Evolutionary conservation across 2,329 filamentous ascomycete genomes (phyloP).

Genomic region (Alternaria solani): DNA sequence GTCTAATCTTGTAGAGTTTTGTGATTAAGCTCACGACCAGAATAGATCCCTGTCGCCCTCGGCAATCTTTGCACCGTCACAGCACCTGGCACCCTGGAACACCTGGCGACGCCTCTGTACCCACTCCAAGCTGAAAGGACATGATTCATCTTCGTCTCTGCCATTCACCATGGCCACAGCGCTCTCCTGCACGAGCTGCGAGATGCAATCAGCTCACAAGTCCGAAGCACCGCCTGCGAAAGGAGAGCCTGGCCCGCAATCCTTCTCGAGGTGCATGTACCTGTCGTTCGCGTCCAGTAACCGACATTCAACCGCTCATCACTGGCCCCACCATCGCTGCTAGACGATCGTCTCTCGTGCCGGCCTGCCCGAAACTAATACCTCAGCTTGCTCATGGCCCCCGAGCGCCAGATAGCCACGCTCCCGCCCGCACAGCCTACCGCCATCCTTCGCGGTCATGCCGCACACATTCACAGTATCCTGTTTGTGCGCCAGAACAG

Average conservation of each 20-base stretch:
- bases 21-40: conserved; percentile 13
- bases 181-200: not conserved
- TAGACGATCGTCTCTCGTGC: conserved; percentile 41
- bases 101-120: conserved; percentile 2
- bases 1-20: conserved; percentile 31
- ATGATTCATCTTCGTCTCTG: not conserved
- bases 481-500: conserved; percentile 76
- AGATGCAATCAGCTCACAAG: not conserved
- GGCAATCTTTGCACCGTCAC: conserved; percentile 9
- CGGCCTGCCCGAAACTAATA: conserved; percentile 37
- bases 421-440: conserved; percentile 63
- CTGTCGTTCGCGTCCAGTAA: conserved; percentile 3
- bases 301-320: conserved; percentile 14
- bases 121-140: not conserved
- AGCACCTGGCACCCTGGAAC: not conserved
- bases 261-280: not conserved
- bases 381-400: conserved; percentile 40
- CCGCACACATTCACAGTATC: conserved; percentile 78
- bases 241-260: not conserved
- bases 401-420: conserved; percentile 37
- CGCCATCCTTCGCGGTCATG: conserved; percentile 86
- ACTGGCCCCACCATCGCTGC: conserved; percentile 19
- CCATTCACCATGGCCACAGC: not conserved
- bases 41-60: conserved; percentile 17
- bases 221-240: not conserved